Evolutionary conservation across 2,329 filamentous ascomycete genomes (phyloP).

Genomic region (Myriosclerotinia duriaeana): DNA sequence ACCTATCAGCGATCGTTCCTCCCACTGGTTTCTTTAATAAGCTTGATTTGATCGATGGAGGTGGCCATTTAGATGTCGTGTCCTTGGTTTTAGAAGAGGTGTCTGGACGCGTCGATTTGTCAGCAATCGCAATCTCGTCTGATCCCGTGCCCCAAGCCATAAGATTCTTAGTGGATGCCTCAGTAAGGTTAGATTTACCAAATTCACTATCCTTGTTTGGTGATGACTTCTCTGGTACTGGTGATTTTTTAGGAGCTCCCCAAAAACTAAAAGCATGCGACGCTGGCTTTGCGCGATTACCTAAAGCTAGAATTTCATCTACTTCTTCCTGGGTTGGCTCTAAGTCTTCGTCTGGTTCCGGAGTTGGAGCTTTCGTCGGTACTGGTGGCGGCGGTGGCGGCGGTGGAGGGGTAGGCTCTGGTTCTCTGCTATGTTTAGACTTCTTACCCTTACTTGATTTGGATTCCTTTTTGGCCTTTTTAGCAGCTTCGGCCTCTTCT

Average conservation of each 20-base stretch:
- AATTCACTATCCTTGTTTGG: conserved; percentile 35
- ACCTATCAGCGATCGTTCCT: conserved; percentile 56
- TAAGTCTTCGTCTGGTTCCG: conserved; percentile 23
- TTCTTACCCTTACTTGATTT: conserved; percentile 43
- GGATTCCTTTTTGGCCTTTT: conserved; percentile 40
- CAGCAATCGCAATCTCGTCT: conserved; percentile 51
- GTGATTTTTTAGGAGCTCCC: conserved; percentile 51
- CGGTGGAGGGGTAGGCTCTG: conserved; percentile 26
- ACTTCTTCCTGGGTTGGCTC: conserved; percentile 44
- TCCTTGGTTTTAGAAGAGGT: conserved; percentile 46
- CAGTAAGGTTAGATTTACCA: conserved; percentile 15
- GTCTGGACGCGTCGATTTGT: conserved; percentile 52
- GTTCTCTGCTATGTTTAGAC: conserved; percentile 35
- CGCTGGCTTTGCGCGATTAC: conserved; percentile 13
- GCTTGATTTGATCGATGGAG: conserved; percentile 43
- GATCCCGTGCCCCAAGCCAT: conserved; percentile 40
- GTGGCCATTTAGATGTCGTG: conserved; percentile 43
- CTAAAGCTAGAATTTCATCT: conserved; percentile 26
- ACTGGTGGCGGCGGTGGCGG: conserved; percentile 19
- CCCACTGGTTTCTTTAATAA: conserved; percentile 49
- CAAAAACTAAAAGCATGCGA: conserved; percentile 55
- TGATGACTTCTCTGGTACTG: conserved; percentile 12
- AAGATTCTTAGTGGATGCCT: conserved; percentile 42
- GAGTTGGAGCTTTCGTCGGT: conserved; percentile 14
- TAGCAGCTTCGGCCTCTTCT: conserved; percentile 40